Evolutionary conservation across 2,329 filamentous ascomycete species (phyloP), one percentile per base, ranked within the genome.

Genomic region (Cladosporium sp.): DNA sequence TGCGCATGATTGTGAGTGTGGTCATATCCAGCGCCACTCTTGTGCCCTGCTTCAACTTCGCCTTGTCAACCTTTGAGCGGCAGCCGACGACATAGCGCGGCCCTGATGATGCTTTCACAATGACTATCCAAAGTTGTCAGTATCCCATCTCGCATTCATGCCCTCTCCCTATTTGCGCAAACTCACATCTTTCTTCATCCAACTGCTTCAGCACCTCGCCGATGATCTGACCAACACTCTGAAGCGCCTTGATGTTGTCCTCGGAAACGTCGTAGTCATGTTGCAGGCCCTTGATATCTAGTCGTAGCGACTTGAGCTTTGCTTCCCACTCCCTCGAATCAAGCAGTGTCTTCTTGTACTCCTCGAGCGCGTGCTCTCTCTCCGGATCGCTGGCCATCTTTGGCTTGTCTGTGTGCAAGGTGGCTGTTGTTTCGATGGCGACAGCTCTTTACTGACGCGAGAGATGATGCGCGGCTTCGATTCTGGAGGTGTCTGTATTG

Each of bases 141-240:
- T 32, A 65, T 58, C 13, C 26, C 36, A 61, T 26, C 10, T 18
- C 18, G 2, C 28, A 34, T 32, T 1, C 13, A 13, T 21, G 3
- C n/a, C 18, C 2, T 21, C 7, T 13, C n/a, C 3, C 25, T 62
- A 21, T 26, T 21, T 32, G 32, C 16, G 39, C 23, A 34, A 32
- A 83, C 91, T 79, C 84, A 97, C 94, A 99, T 89, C 95, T 86
- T 85, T 99, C 96, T 75, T 99, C 95, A 77, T 99, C 95, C 70
- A 99, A 86, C 84, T 99, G 96, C 84, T 99, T 99, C 76, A 99
- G 83, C 67, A 99, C 96, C 82, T 99, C 95, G 74, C 95, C 95
- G 79, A 99, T 98, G 80, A 99, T 99, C 83, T 99, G 95, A 59
- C 95, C 95, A 64, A 99, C 95, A 79, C 95, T 98, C 84, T 99